phyloP scores from a whole-genome alignment of 306 rosid species.

The Begonia peltatifolia region DNA sequence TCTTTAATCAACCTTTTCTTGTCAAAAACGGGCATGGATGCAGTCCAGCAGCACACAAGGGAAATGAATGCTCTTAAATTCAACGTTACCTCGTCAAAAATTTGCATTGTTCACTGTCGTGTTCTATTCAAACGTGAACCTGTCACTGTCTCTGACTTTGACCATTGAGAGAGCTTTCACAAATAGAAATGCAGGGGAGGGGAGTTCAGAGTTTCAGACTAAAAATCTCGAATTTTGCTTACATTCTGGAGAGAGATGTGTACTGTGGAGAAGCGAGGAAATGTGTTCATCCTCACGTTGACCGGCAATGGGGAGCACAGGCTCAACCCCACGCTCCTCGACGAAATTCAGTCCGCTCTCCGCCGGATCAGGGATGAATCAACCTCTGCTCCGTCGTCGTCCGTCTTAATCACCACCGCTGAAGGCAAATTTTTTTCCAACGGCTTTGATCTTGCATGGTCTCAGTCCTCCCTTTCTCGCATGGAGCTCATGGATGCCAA shows the following conservation, averaged over 20 bases:
- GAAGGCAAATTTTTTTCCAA: constrained; percentile 84
- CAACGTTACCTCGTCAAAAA: too few relatives aligned
- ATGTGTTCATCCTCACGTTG: constrained; percentile 51
- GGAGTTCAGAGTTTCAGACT: too few relatives aligned
- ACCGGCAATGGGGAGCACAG: constrained; percentile 60
- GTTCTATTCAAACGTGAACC: too few relatives aligned
- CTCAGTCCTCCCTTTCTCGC: constrained; percentile 10
- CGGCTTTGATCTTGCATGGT: constrained; percentile 71
- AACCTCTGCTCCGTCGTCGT: constrained; percentile 14
- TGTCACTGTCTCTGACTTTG: too few relatives aligned
- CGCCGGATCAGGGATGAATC: constrained; percentile 36
- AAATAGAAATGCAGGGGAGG: too few relatives aligned
- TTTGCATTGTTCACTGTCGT: too few relatives aligned
- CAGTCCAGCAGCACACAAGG: too few relatives aligned
- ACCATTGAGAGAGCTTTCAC: too few relatives aligned
- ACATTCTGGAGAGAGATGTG: constrained; percentile 27
- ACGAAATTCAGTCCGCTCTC: constrained; percentile 34
- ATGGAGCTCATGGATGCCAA: constrained; percentile 12
- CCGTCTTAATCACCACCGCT: constrained; percentile 70
- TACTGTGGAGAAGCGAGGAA: constrained; percentile 46
- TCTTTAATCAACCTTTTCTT: too few relatives aligned
- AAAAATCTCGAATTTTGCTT: too few relatives aligned
- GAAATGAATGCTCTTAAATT: too few relatives aligned
- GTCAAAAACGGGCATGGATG: too few relatives aligned
- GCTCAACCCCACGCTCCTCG: constrained; percentile 52